phyloP scores from a whole-genome alignment of 306 rosid genomes.

The Myrica gale region DNA sequence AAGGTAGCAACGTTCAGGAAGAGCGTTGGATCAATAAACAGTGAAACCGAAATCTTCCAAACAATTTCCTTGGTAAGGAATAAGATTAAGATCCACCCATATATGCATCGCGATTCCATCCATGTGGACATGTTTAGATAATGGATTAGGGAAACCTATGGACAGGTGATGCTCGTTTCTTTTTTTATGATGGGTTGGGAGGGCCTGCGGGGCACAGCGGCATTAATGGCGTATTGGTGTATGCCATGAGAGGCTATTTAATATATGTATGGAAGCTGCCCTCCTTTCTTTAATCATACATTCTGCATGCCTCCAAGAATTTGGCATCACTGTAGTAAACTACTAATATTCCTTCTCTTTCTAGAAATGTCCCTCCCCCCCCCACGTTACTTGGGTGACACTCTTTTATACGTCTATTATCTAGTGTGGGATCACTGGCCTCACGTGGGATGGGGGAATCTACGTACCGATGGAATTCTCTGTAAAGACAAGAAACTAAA shows the following conservation, averaged over 20 bases:
- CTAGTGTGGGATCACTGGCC: no score
- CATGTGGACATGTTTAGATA: not conserved
- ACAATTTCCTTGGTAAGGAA: not conserved
- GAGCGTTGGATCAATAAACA: no score
- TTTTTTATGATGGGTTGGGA: no score
- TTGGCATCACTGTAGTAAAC: conserved; percentile 12
- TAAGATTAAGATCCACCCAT: not conserved
- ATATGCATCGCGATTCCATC: not conserved
- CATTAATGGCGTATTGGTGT: no score
- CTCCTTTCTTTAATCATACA: conserved; percentile 5
- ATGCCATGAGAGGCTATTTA: no score
- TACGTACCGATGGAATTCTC: no score
- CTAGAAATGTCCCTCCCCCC: not conserved
- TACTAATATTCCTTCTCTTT: not conserved
- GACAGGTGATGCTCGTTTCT: no score
- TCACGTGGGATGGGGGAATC: no score
- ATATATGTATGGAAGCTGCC: not conserved
- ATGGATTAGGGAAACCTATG: not conserved
- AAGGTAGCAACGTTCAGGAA: no score
- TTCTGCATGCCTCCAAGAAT: conserved; percentile 24
- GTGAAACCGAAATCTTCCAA: not conserved
- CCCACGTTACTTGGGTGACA: not conserved
- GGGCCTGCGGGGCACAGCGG: no score
- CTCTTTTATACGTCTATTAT: not conserved
- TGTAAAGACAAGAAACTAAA: no score